A percentile compares a stretch with the other conserved stretches of the same genome.
Conservation (phyloP, 192 early-diverging fungal species). For the Linnemannia elongata region DNA sequence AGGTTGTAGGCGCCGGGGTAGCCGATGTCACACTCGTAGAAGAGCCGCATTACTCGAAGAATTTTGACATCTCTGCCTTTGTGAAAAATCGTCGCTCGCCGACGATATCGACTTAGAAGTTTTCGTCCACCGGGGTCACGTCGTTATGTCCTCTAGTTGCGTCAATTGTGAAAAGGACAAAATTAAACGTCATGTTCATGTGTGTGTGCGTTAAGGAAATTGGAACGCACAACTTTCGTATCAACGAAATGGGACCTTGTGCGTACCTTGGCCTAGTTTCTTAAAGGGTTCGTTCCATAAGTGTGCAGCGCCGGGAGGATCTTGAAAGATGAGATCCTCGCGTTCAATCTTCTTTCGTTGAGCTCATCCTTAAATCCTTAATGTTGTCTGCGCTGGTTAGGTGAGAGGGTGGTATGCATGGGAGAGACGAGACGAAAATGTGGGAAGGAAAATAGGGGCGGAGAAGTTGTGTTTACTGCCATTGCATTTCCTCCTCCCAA, state of each 20-base stretch:
- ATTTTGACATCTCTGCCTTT: not conserved
- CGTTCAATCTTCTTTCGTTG: not conserved
- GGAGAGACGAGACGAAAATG: not conserved
- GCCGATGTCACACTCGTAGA: not conserved
- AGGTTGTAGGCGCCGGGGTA: not conserved
- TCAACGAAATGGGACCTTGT: too few relatives aligned
- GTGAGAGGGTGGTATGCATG: not conserved
- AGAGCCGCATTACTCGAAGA: not conserved
- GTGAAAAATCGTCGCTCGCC: not conserved
- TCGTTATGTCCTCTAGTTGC: not conserved
- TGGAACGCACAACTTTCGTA: not conserved
- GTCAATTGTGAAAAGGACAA: not conserved
- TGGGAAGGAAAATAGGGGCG: too few relatives aligned
- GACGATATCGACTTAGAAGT: not conserved
- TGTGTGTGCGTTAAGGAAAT: not conserved
- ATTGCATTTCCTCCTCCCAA: too few relatives aligned
- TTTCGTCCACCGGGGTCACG: not conserved
- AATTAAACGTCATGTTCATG: not conserved
- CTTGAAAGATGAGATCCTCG: not conserved
- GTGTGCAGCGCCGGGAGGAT: not conserved
- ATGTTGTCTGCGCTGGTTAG: not conserved
- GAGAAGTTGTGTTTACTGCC: too few relatives aligned
- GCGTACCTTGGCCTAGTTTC: not conserved
- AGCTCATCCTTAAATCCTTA: not conserved
- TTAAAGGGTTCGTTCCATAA: not conserved